Base-by-base conservation (phyloP, 1,139 yeast genomes). In the Pichia sp. region DNA sequence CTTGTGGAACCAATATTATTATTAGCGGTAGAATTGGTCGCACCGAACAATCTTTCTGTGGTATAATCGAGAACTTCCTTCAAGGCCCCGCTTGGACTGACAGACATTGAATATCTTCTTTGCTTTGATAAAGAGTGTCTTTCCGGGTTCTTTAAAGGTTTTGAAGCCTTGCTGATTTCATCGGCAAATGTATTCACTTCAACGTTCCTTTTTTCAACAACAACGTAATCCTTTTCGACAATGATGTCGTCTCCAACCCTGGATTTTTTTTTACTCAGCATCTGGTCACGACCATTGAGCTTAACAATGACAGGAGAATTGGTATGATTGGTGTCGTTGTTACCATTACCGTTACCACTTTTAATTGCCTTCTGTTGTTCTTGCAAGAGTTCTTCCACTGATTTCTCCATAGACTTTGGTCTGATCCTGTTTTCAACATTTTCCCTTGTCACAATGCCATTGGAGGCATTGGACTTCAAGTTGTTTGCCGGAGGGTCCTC, bases 131-230 rank as follows among this genome's bases (percentile, higher is more conserved):
- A 43, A 13, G 48, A 30, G 13, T 32, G 36, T 23, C 46, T 50
- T 45, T 46, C 51, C 8, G 32, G 34, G 11, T 42, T 42, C 15
- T 34, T 36, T 34, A 19, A 23, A 4, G 48, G 50, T 10, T 29
- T 29, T 6, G 54, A 45, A 2, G 86, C 84, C 59, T 79, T 78
- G 2, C 88, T 93, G 54, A 92, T 74, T 67, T 90, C 96, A 70
- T 93, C 98, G 8, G 98, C 98, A 55, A 93, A 75, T 1, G 96
- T 95, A 72, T 93, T 93, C 8, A 93, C 96, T 69, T 93, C 98
- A 5, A 93, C 97, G 0, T 95, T 90, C 52, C 95, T 79, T 69
- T 90, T 92, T 68, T 93, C 98, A 30, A 93, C 93, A 43, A 93
- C 96, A 47, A 93, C 98, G 64, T 93, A 93, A 64, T 90, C 97